Conservation (phyloP, 2,329 filamentous ascomycete genomes). For the Phaeomoniella chlamydospora region DNA sequence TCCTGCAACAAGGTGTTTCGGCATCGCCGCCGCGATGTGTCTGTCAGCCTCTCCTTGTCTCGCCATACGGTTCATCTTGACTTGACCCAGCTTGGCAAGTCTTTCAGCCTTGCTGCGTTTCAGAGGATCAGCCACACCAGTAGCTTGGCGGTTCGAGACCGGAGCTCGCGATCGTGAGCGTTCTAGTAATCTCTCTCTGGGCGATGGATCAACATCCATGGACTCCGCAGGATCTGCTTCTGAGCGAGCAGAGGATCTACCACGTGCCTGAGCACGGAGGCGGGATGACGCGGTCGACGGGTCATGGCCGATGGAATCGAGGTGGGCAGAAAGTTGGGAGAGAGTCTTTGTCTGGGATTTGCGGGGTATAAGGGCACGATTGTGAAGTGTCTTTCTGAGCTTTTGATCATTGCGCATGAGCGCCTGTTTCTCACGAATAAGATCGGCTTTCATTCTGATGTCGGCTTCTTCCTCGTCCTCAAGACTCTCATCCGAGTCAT, state of each 20-base stretch:
- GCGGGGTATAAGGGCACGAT: conserved; percentile 83
- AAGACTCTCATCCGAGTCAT: conserved; percentile 69
- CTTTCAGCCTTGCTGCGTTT: conserved; percentile 68
- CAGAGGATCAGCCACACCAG: conserved; percentile 39
- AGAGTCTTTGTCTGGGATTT: conserved; percentile 67
- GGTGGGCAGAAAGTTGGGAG: conserved; percentile 71
- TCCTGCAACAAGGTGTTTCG: conserved; percentile 83
- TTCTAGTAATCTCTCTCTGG: conserved; percentile 14
- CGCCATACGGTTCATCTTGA: conserved; percentile 97
- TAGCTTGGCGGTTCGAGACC: conserved; percentile 41
- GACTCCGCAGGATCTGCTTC: conserved; percentile 50
- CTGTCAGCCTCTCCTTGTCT: conserved; percentile 93
- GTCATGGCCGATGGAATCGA: conserved; percentile 77
- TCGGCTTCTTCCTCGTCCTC: conserved; percentile 84
- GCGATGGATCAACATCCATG: conserved; percentile 24
- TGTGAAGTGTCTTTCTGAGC: conserved; percentile 95
- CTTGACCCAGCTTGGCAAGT: conserved; percentile 78
- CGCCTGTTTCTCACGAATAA: conserved; percentile 88
- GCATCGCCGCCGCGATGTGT: conserved; percentile 64
- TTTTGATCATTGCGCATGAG: conserved; percentile 87
- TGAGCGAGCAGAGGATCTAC: conserved; percentile 53
- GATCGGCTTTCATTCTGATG: conserved; percentile 76
- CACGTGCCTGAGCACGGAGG: conserved; percentile 58
- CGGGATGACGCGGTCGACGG: conserved; percentile 60
- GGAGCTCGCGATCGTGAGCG: conserved; percentile 44